A percentile compares a stretch with the other conserved stretches of the same genome.
phyloP scores from a whole-genome alignment of 805 yeast genomes.

The Pichia deserticola region DNA sequence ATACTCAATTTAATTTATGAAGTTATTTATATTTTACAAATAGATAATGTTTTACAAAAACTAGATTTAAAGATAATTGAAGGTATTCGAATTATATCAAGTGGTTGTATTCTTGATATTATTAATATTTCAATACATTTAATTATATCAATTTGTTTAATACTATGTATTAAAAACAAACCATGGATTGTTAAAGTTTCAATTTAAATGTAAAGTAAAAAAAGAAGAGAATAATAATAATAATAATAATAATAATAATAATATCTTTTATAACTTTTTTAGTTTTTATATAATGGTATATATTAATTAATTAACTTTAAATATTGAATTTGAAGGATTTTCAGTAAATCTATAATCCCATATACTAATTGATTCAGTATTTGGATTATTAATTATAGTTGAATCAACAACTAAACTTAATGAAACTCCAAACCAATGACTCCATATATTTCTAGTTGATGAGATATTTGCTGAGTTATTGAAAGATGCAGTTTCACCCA shows the following conservation, averaged over 20 bases:
- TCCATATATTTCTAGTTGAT: conserved; percentile 48
- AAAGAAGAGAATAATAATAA: background rate
- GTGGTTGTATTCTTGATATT: conserved; percentile 11
- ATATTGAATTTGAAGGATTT: conserved; percentile 47
- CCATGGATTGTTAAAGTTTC: conserved; percentile 7
- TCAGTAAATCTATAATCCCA: conserved; percentile 62
- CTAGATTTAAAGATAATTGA: conserved; percentile 7
- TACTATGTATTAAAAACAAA: conserved; percentile 1
- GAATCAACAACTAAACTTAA: conserved; percentile 56
- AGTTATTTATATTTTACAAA: background rate
- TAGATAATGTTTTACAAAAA: conserved; percentile 7
- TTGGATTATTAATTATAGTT: conserved; percentile 28
- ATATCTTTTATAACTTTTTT: too few relatives aligned
- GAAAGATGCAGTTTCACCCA: conserved; percentile 58
- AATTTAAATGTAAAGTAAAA: background rate
- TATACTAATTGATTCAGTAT: conserved; percentile 45
- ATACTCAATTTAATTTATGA: conserved; percentile 1
- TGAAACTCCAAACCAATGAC: conserved; percentile 64
- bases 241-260: too few relatives aligned
- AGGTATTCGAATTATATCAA: conserved; percentile 11
- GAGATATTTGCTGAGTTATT: conserved; percentile 18
- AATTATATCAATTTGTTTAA: conserved; percentile 7
- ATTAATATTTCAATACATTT: conserved; percentile 13
- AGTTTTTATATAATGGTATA: too few relatives aligned
- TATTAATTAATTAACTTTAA: conserved; percentile 3